phyloP scores from a whole-genome alignment of 306 rosid species.

The Begonia masoniana region DNA sequence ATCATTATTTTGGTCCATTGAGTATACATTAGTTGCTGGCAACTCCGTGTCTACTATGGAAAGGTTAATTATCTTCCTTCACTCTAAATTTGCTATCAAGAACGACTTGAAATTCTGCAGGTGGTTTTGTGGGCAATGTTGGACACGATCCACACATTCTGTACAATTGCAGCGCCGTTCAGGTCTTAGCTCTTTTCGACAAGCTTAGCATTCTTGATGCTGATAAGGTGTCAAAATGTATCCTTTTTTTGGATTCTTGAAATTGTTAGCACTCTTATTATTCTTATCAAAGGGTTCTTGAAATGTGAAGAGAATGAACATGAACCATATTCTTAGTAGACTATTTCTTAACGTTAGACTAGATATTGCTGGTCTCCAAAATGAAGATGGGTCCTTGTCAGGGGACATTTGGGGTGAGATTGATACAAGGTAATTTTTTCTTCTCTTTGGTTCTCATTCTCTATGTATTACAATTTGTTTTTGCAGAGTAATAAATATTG shows the following conservation, averaged over 20 bases:
- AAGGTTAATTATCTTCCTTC: no score
- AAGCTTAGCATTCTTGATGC: constrained; percentile 45
- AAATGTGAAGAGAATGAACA: background rate
- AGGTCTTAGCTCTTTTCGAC: constrained; percentile 67
- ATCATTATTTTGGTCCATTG: no score
- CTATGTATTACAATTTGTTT: no score
- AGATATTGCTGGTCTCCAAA: background rate
- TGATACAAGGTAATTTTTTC: no score
- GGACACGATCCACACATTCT: constrained; percentile 75
- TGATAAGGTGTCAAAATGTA: constrained; percentile 70
- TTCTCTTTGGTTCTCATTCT: no score
- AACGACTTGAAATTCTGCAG: constrained; percentile 29
- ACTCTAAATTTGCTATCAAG: no score
- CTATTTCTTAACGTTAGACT: background rate
- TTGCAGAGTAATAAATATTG: no score
- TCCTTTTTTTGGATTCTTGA: constrained; percentile 24
- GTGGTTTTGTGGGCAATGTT: constrained; percentile 80
- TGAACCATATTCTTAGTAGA: no score
- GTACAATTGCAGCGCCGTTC: constrained; percentile 73
- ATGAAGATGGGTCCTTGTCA: no score
- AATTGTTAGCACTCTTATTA: background rate
- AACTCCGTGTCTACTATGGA: no score
- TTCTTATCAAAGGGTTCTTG: background rate
- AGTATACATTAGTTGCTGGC: no score
- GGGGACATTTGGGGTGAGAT: no score